Base-by-base conservation (phyloP, 192 early-diverging fungal species). In the Glomus cerebriforme region DNA sequence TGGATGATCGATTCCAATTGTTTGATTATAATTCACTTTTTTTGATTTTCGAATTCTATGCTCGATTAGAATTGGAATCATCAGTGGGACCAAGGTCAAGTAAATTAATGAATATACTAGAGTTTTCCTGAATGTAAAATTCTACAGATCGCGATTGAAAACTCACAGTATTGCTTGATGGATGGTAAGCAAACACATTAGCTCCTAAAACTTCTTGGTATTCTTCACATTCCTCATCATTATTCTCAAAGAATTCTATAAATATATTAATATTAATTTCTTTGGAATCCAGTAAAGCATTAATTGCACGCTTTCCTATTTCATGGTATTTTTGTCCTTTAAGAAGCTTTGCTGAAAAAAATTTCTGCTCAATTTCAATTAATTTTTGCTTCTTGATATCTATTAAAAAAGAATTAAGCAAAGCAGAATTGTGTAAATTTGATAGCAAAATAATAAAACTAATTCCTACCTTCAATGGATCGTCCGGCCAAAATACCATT, bases 391-490 rank as follows among this genome's bases (percentile, higher is more conserved):
- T 3, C 29, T 73, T 54, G 2, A 73, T 73, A 9, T 31, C 71
- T 73, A 6, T 19, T 27, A 32, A 73, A 73, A 73, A 29, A 73
- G 19, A 31, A 58, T 22, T 26, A 29, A 7, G 27, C 34, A 19
- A 69, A 45, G 35, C 67, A 69, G 35, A 69, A 13, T 35, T 66
- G 26, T 17, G 3, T 66, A 66, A 69, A 17, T 32, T 32, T 17
- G 12, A 65, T 15, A 34, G 26, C 29, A 39, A 69, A 69, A 69
- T 39, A 69, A 39, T 19, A 59, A 73, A 73, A 24, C 26, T 58
- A 59, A 71, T 71, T 59, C 22, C 32, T 73, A 73, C 71, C 49
- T 58, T 73, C 71, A 37, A 73, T 12, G 49, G 71, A 15, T 58
- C 12, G 45, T 73, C 49, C 27, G 1, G 13, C 27, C 10, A 73